Evolutionary conservation across 1,284 basidiomycete species (phyloP).

Genomic region (Apiotrichum brassicae): DNA sequence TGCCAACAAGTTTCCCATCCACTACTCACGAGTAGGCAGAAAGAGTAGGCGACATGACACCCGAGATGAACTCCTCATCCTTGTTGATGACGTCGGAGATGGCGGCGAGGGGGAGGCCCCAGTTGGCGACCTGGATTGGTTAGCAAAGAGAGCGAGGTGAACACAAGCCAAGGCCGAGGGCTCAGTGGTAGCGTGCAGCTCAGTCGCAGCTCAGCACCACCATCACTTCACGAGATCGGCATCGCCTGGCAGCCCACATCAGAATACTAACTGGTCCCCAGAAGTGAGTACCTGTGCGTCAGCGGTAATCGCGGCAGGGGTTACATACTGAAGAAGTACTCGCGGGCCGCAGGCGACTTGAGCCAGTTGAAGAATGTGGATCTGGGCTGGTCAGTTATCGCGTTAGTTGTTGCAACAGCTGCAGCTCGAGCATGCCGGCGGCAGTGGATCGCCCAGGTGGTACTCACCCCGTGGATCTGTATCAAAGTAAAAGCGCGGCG

Average conservation of each 20-base stretch:
- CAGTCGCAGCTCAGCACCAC: no score
- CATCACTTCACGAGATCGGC: no score
- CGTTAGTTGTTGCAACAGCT: no score
- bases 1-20: no score
- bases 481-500: no score
- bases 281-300: conserved; percentile 74
- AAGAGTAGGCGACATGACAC: conserved; percentile 87
- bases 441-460: background rate
- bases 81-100: conserved; percentile 73
- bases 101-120: conserved; percentile 90
- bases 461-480: conserved; percentile 2
- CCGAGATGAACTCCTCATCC: conserved; percentile 88
- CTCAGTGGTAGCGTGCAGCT: no score
- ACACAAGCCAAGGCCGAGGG: no score
- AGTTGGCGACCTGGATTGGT: conserved; percentile 82
- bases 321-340: conserved; percentile 89
- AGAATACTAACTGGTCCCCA: conserved; percentile 73
- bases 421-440: background rate
- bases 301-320: conserved; percentile 3
- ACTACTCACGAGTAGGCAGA: conserved; percentile 77
- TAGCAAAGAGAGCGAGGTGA: no score
- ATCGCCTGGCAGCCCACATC: no score
- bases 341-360: conserved; percentile 76
- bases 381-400: no score
- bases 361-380: conserved; percentile 71